A percentile compares a stretch with the other conserved stretches of the same genome.
Evolutionary conservation across 805 yeast species (phyloP).

Genomic region (Kluyveromyces starmeri): DNA sequence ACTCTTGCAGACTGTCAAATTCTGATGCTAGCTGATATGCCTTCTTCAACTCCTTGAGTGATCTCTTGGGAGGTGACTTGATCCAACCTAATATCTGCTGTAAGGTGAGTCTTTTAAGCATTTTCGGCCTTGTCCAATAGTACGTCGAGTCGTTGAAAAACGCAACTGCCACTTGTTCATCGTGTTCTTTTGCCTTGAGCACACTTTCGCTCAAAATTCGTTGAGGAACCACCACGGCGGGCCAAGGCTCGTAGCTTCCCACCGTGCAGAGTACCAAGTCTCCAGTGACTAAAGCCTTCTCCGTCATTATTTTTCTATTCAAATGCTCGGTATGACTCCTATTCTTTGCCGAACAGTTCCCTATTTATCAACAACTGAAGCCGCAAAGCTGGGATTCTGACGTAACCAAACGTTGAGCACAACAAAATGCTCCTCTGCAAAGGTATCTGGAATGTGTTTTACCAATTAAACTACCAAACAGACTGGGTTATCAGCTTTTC

Average conservation of each 20-base stretch:
- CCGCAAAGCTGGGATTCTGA: no score
- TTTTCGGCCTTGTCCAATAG: slow-evolving; percentile 27
- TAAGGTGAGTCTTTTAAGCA: slow-evolving; percentile 14
- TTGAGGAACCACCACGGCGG: slow-evolving; percentile 29
- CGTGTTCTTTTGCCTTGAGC: slow-evolving; percentile 14
- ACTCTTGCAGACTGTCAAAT: slow-evolving; percentile 17
- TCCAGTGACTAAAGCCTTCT: slow-evolving; percentile 20
- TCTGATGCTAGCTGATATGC: slow-evolving; percentile 25
- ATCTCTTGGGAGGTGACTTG: slow-evolving; percentile 8
- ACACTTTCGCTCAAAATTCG: slow-evolving; percentile 25
- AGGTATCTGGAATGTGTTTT: no score
- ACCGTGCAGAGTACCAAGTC: slow-evolving; percentile 29
- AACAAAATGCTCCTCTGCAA: no score
- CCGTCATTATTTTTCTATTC: no score
- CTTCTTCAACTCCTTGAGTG: slow-evolving; percentile 17
- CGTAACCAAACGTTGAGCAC: no score
- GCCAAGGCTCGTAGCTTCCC: slow-evolving; percentile 30
- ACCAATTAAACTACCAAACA: no score
- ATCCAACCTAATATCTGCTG: slow-evolving; percentile 12
- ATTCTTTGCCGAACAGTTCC: no score
- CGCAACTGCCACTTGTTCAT: slow-evolving; percentile 23
- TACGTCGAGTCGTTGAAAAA: slow-evolving; percentile 30
- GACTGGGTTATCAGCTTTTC: no score
- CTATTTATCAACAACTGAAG: no score
- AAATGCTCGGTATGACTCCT: no score